Evolutionary conservation across 495 filamentous ascomycete species (phyloP), one percentile per base, ranked within the genome.

Genomic region (Sordaria brevicollis): DNA sequence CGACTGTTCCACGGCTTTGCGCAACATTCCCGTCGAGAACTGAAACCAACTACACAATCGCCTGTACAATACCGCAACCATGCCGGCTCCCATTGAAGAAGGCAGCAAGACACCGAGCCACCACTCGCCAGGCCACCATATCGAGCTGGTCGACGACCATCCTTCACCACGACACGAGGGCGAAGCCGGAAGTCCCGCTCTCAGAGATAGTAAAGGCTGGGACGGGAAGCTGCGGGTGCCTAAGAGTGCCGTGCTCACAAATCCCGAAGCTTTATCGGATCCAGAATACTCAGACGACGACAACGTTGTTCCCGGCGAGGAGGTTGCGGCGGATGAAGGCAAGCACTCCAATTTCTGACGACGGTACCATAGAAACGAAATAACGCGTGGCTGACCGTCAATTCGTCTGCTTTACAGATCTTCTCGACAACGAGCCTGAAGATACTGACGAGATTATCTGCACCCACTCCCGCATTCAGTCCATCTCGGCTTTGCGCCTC

Each of bases 171-270:
- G 74, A n/a, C 73, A 76, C 71, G 81, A 84, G n/a, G 77, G 74
- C 68, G 78, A 82, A 67, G 68, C 78, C 13, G 49, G 49, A 15
- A 83, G 80, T 65, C 81, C 81, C 11, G 78, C 78, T 15, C 76
- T 83, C 21, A 81, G 77, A 69, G 81, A 92, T 76, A 90, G 89
- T 79, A 92, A 90, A 75, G 93, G 93, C 68, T 97, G 93, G 93
- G 93, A 97, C 81, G 94, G 94, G 67, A 97, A 97, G 80, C 85
- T 96, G 67, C 85, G 94, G 17, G 78, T 92, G 10, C 87, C 90
- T 67, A 90, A 89, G 71, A 86, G 80, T 49, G 78, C 81, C 67
- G 85, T 86, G 49, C 85, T 90, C 7, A 84, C 87, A 25, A 94
- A 95, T 74, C 90, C 91, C 17, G 92, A 94, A 75, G 89, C 91